phyloP scores from a whole-genome alignment of 805 yeast species.

The Tetrapisispora iriomotensis region DNA sequence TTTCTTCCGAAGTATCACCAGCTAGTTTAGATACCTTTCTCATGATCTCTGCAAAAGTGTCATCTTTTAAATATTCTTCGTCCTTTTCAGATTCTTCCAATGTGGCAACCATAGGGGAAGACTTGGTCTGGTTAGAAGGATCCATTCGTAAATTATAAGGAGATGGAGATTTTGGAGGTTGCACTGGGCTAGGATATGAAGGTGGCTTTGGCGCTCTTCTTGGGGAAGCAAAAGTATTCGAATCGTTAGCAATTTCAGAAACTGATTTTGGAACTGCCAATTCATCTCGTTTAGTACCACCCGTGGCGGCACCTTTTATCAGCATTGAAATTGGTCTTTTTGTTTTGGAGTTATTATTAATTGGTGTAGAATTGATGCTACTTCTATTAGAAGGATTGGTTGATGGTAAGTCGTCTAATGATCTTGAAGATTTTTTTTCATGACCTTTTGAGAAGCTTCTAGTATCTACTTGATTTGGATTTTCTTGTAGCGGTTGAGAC shows the following conservation, averaged over 20 bases:
- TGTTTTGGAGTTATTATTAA: background rate
- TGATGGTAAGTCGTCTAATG: constrained; percentile 6
- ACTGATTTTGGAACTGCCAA: constrained; percentile 1
- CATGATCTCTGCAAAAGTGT: constrained; percentile 1
- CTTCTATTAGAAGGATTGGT: background rate
- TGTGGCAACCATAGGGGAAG: background rate
- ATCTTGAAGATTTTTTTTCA: constrained; percentile 13
- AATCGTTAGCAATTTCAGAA: background rate
- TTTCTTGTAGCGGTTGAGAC: background rate
- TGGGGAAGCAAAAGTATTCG: constrained; percentile 44
- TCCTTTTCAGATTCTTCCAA: background rate
- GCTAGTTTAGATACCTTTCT: constrained; percentile 1
- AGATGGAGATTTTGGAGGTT: constrained; percentile 18
- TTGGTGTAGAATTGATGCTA: background rate
- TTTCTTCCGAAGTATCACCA: background rate
- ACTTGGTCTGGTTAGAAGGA: background rate
- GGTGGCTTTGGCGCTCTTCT: constrained; percentile 68
- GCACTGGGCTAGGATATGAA: constrained; percentile 33
- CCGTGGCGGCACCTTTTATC: background rate
- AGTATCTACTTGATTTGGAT: background rate
- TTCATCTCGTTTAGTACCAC: background rate
- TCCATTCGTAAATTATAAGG: background rate
- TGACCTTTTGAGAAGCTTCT: constrained; percentile 6
- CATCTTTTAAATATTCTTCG: background rate
- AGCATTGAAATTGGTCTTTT: constrained; percentile 10